Evolutionary conservation across 768 basidiomycete genomes (phyloP).

Genomic region (Aureoboletus auriporus): DNA sequence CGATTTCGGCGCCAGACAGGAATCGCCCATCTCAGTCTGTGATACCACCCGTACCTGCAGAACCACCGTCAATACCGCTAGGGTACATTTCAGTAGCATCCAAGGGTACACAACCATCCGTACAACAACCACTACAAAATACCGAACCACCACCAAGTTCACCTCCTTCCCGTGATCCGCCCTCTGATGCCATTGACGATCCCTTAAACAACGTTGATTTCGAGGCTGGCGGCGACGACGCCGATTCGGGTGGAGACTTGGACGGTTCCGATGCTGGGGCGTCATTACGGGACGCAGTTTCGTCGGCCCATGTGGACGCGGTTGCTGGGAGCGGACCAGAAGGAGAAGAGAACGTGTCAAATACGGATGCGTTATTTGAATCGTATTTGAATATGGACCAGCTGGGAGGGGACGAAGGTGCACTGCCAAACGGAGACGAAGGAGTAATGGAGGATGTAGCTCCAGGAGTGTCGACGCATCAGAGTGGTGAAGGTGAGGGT

Average conservation of each 20-base stretch:
- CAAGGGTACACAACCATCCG: not conserved
- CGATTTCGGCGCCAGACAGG: not conserved
- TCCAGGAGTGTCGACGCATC: not conserved
- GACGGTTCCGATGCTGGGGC: constrained; percentile 7
- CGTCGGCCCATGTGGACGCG: not conserved
- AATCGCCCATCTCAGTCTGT: not conserved
- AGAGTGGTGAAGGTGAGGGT: not conserved
- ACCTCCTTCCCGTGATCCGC: constrained; percentile 1
- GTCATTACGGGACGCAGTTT: not conserved
- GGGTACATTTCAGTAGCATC: not conserved
- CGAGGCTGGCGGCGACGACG: constrained; percentile 1
- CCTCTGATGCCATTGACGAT: constrained; percentile 13
- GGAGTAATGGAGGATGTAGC: not conserved
- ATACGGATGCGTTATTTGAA: constrained; percentile 14
- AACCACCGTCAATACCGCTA: not conserved
- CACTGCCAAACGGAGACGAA: not conserved
- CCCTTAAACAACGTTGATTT: constrained; percentile 13
- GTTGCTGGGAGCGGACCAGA: not conserved
- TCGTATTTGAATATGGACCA: constrained; percentile 24
- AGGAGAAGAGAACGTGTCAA: not conserved
- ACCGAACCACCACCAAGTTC: not conserved
- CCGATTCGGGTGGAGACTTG: not conserved
- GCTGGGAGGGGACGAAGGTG: constrained; percentile 1
- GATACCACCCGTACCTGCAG: not conserved
- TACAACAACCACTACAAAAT: not conserved